These are phyloP conservation scores for Termitomyces sp. DNA, from an alignment of 768 basidiomycete species.

Conservation along the genomic window DNA sequence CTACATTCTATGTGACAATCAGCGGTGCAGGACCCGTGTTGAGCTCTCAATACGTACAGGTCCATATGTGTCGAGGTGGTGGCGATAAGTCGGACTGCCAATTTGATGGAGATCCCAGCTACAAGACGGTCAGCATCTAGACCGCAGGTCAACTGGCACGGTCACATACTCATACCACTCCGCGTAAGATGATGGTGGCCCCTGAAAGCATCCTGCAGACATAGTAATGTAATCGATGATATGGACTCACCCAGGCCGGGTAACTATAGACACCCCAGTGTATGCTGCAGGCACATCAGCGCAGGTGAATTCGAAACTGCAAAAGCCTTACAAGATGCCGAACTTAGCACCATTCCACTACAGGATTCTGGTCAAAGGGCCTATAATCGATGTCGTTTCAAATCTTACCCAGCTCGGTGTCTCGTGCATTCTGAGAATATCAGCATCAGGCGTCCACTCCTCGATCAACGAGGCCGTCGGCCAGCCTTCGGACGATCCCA, in stretches of 20 bases:
- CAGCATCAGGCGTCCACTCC: constrained; percentile 32
- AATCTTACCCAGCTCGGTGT: constrained; percentile 45
- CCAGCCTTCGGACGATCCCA: constrained; percentile 34
- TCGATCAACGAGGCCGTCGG: constrained; percentile 30
- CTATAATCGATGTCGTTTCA: not conserved
- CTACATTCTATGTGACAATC: constrained; percentile 28
- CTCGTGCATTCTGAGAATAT: constrained; percentile 38
- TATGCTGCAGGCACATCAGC: constrained; percentile 26
- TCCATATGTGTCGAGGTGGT: constrained; percentile 48
- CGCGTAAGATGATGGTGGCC: constrained; percentile 34
- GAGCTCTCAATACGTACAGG: constrained; percentile 14
- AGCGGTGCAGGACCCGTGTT: not conserved
- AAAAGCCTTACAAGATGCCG: constrained; percentile 46
- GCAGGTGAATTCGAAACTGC: not conserved
- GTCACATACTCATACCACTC: constrained; percentile 52
- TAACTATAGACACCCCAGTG: constrained; percentile 47
- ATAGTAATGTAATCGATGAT: not conserved
- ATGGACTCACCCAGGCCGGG: constrained; percentile 32
- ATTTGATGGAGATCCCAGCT: constrained; percentile 37
- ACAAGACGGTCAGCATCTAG: not conserved
- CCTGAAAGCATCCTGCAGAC: constrained; percentile 19
- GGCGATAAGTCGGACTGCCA: constrained; percentile 36
- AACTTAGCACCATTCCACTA: constrained; percentile 50
- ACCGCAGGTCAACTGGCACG: not conserved
- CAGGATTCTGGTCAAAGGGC: not conserved